Conservation (phyloP, 2,329 filamentous ascomycete species). For the Cryphonectria nitschkei region DNA sequence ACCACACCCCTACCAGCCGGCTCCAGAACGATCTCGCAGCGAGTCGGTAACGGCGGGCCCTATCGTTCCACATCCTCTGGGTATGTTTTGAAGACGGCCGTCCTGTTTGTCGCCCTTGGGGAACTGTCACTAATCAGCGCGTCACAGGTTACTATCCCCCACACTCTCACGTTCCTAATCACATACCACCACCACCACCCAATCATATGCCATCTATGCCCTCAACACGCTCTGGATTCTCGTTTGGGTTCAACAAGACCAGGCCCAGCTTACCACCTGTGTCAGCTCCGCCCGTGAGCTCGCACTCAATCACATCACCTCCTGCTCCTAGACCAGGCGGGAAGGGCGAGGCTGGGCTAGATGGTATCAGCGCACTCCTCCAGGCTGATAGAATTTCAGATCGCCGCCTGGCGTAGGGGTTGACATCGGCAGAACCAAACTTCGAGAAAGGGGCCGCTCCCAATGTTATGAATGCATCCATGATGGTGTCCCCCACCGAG, state of each 20-base stretch:
- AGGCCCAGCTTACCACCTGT: constrained; percentile 8
- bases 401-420: constrained; percentile 36
- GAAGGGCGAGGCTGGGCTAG: constrained; percentile 44
- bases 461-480: not conserved
- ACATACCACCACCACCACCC: not conserved
- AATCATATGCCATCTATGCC: constrained; percentile 9
- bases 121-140: not conserved
- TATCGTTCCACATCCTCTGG: constrained; percentile 27
- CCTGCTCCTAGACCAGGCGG: constrained; percentile 28
- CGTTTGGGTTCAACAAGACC: constrained; percentile 18
- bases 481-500: not conserved
- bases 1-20: not conserved
- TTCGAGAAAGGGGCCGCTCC: not conserved
- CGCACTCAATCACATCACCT: not conserved
- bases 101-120: not conserved
- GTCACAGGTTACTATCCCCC: constrained; percentile 33
- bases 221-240: constrained; percentile 17
- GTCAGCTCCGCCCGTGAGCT: constrained; percentile 34
- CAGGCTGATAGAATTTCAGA: constrained; percentile 64
- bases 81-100: constrained; percentile 15
- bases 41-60: constrained; percentile 16
- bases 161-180: constrained; percentile 12
- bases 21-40: constrained; percentile 21
- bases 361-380: constrained; percentile 63
- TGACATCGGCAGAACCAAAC: not conserved